A percentile compares a stretch with the other conserved stretches of the same genome.
Evolutionary conservation across 2,329 filamentous ascomycete species (phyloP).

Genomic region (Fusarium tricinctum): DNA sequence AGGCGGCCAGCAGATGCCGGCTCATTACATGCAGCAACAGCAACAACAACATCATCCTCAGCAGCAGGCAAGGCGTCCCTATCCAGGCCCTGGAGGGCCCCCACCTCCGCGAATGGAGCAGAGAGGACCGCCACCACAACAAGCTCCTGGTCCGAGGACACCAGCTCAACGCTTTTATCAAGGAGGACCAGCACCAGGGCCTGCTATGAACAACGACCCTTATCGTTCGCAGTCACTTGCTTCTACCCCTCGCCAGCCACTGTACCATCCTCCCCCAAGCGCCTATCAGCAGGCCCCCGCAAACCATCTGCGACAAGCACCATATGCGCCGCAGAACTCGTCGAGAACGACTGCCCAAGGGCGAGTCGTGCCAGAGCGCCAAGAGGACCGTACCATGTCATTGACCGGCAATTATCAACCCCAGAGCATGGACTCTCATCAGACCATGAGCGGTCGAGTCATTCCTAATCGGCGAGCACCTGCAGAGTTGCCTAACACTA

Average conservation of each 20-base stretch:
- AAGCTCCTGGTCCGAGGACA: slow-evolving; percentile 55
- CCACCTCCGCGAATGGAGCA: slow-evolving; percentile 77
- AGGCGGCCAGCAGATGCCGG: slow-evolving; percentile 61
- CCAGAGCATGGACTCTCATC: slow-evolving; percentile 82
- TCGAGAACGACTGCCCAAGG: slow-evolving; percentile 92
- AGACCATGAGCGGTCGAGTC: slow-evolving; percentile 92
- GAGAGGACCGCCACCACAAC: slow-evolving; percentile 64
- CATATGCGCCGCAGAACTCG: slow-evolving; percentile 73
- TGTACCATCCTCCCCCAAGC: slow-evolving; percentile 75
- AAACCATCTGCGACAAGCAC: slow-evolving; percentile 82
- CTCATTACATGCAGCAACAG: slow-evolving; percentile 62
- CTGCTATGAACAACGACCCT: slow-evolving; percentile 84
- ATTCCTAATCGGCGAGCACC: slow-evolving; percentile 79
- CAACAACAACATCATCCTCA: slow-evolving; percentile 57
- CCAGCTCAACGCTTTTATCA: slow-evolving; percentile 73
- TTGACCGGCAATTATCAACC: slow-evolving; percentile 82
- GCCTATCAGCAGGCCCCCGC: slow-evolving; percentile 76
- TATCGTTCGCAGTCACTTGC: slow-evolving; percentile 96
- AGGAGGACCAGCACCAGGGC: slow-evolving; percentile 59
- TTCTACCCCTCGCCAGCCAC: slow-evolving; percentile 77
- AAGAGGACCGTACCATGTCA: slow-evolving; percentile 95
- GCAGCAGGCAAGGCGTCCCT: slow-evolving; percentile 60
- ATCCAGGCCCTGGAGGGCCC: slow-evolving; percentile 58
- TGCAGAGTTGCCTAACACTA: slow-evolving; percentile 57
- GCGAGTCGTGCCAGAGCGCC: slow-evolving; percentile 88